These are phyloP conservation scores for Xylaria sp. DNA, from an alignment of 2,329 filamentous ascomycete species.

Conservation along the genomic window DNA sequence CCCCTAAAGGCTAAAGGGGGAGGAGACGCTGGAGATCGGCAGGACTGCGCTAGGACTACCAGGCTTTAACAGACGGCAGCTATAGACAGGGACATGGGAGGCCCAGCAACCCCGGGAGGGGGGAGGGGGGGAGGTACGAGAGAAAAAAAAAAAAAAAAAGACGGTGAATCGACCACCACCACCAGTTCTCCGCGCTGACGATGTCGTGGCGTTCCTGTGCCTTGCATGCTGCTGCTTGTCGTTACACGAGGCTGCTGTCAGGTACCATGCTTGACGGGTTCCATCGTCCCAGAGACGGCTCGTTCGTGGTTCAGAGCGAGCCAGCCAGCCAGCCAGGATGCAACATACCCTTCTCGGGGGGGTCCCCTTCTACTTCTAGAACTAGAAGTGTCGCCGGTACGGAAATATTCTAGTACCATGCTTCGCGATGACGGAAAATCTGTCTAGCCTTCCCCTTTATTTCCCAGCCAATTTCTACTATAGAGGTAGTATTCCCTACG, in stretches of 20 bases:
- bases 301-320: slow-evolving; percentile 20
- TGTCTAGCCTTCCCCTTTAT: not conserved
- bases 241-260: slow-evolving; percentile 28
- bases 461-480: not conserved
- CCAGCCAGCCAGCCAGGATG: slow-evolving; percentile 12
- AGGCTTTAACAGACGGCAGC: slow-evolving; percentile 1
- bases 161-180: not conserved
- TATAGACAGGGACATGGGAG: not conserved
- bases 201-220: slow-evolving; percentile 23
- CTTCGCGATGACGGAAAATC: not conserved
- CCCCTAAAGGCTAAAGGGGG: too few species aligned
- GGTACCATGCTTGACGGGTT: slow-evolving; percentile 14
- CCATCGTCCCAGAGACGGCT: slow-evolving; percentile 24
- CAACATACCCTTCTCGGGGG: slow-evolving; percentile 8
- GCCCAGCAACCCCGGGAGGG: not conserved
- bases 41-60: slow-evolving; percentile 25
- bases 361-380: not conserved
- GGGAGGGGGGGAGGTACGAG: too few species aligned
- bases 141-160: not conserved
- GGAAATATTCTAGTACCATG: too few species aligned
- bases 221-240: slow-evolving; percentile 16
- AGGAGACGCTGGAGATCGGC: slow-evolving; percentile 14
- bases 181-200: slow-evolving; percentile 19
- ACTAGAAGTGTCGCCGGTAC: not conserved
- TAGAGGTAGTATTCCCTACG: too few species aligned